These are phyloP conservation scores for Candida andamanensis DNA, from an alignment of 805 yeast genomes.

Conservation along the genomic window DNA sequence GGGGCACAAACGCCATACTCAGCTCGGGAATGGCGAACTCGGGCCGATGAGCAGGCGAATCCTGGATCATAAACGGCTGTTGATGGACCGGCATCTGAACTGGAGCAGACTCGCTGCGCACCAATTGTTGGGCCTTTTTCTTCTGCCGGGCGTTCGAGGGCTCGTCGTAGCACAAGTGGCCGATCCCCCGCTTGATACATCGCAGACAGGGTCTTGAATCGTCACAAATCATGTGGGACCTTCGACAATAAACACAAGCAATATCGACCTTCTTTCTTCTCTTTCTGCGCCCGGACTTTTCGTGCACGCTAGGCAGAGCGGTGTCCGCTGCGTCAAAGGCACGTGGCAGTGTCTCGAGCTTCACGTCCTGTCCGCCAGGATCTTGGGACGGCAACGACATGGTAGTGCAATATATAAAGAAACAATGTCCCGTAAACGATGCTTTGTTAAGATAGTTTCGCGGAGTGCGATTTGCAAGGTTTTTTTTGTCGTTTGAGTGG, in stretches of 20 bases:
- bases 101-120: conserved; percentile 8
- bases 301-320: too few species aligned
- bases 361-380: too few species aligned
- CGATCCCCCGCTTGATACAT: conserved; percentile 82
- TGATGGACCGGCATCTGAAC: neutral
- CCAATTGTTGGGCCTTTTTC: conserved; percentile 29
- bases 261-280: conserved; percentile 50
- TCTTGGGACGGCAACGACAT: too few species aligned
- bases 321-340: too few species aligned
- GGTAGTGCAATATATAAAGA: too few species aligned
- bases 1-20: neutral
- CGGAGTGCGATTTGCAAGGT: too few species aligned
- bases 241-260: conserved; percentile 87
- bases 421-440: too few species aligned
- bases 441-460: too few species aligned
- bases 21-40: neutral
- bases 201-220: conserved; percentile 70
- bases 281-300: conserved; percentile 12
- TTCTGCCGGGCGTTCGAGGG: conserved; percentile 43
- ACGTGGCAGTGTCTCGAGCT: too few species aligned
- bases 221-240: conserved; percentile 94
- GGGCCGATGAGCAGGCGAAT: neutral
- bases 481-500: too few species aligned
- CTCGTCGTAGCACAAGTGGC: conserved; percentile 81
- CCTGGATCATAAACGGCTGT: too few species aligned